Conservation (phyloP, 2,329 filamentous ascomycete species). For the Stylonectria norvegica region DNA sequence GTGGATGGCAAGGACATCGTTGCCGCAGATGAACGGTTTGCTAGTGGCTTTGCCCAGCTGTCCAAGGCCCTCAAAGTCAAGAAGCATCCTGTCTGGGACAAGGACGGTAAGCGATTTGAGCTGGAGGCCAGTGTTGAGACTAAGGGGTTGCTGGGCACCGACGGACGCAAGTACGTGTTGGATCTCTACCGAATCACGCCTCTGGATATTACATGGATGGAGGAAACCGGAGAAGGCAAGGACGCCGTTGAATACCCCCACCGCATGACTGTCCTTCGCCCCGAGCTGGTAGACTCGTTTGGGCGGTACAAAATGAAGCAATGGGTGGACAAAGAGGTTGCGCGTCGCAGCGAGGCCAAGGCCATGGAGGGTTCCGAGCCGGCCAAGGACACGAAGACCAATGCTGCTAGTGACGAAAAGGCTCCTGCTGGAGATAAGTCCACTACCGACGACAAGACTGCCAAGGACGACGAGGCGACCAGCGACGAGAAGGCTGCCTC, state of each 20-base stretch:
- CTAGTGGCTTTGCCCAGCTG: constrained; percentile 79
- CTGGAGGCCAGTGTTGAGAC: constrained; percentile 96
- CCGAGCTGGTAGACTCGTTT: constrained; percentile 85
- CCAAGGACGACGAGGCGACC: constrained; percentile 18
- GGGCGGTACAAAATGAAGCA: constrained; percentile 82
- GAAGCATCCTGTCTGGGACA: constrained; percentile 96
- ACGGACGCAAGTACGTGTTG: constrained; percentile 95
- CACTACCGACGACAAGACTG: constrained; percentile 28
- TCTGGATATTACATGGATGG: constrained; percentile 85
- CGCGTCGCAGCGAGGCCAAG: constrained; percentile 49
- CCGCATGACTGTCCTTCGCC: constrained; percentile 88
- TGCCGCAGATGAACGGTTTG: constrained; percentile 83
- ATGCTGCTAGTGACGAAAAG: constrained; percentile 33
- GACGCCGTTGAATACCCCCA: constrained; percentile 71
- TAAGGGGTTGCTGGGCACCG: constrained; percentile 94
- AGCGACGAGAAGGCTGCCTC: constrained; percentile 5
- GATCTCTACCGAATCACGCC: constrained; percentile 94
- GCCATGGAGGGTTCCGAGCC: too few relatives aligned
- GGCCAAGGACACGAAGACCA: constrained; percentile 31
- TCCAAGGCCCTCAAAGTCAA: constrained; percentile 90
- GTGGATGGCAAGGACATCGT: constrained; percentile 97
- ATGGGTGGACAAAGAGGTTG: constrained; percentile 78
- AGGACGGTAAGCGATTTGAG: constrained; percentile 84
- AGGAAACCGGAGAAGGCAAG: constrained; percentile 58
- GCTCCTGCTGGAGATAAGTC: constrained; percentile 35